phyloP scores from a whole-genome alignment of 208 protist genomes.

The Naegleria lovaniensis region DNA sequence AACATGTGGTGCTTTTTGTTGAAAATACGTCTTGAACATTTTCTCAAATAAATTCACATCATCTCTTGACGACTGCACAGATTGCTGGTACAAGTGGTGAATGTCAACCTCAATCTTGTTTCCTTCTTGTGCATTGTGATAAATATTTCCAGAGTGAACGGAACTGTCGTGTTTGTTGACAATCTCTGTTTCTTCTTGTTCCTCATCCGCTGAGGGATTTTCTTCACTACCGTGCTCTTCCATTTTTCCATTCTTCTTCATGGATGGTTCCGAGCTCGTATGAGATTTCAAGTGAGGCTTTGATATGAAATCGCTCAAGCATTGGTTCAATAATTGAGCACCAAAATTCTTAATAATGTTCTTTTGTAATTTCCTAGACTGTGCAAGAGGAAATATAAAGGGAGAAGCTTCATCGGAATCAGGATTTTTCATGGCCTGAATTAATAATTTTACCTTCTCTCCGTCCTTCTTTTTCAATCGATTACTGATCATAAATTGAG shows the following conservation, averaged over 20 bases:
- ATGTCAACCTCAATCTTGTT: background rate
- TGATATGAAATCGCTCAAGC: background rate
- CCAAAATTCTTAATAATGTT: background rate
- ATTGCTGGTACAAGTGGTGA: background rate
- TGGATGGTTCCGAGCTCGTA: no score
- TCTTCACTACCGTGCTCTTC: background rate
- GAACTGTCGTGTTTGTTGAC: background rate
- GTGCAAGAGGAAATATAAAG: background rate
- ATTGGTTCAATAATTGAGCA: background rate
- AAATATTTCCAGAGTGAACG: background rate
- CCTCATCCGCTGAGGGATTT: background rate
- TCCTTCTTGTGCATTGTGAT: background rate
- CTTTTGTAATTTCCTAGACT: background rate
- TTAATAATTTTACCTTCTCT: background rate
- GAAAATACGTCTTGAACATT: background rate
- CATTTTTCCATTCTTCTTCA: no score
- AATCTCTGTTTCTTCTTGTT: background rate
- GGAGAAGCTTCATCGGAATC: background rate
- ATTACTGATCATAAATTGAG: background rate
- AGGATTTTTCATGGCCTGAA: background rate
- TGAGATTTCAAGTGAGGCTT: no score
- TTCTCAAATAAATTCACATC: background rate
- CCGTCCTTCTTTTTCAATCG: background rate
- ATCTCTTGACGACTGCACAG: background rate
- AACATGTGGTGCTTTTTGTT: background rate